These are phyloP conservation scores for Ziziphus jujuba DNA, from an alignment of 306 rosid genomes.

Conservation along the genomic window DNA sequence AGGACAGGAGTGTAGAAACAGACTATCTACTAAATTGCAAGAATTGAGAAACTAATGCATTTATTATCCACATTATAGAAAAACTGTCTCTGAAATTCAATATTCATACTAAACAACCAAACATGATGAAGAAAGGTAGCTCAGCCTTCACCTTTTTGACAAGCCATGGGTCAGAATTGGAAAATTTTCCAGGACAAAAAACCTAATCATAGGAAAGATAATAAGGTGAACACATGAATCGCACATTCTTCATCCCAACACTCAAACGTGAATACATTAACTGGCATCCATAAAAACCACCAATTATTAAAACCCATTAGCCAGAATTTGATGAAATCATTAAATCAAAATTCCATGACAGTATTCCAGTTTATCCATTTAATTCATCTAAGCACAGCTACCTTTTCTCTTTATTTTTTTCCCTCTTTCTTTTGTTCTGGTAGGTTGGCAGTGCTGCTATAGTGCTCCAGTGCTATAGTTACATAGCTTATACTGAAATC, in stretches of 20 bases:
- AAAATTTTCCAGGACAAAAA: too few relatives aligned
- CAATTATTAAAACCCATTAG: background rate
- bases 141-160: background rate
- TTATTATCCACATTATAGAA: too few relatives aligned
- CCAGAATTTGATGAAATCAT: background rate
- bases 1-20: too few relatives aligned
- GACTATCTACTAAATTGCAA: too few relatives aligned
- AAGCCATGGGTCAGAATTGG: background rate
- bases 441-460: background rate
- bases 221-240: background rate
- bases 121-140: background rate
- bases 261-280: conserved; percentile 6
- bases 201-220: background rate
- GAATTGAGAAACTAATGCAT: too few relatives aligned
- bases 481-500: background rate
- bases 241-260: background rate
- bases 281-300: background rate
- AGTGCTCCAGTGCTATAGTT: background rate
- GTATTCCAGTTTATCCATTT: too few relatives aligned
- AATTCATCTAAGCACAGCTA: background rate
- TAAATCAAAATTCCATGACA: background rate
- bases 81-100: too few relatives aligned
- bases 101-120: too few relatives aligned
- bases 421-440: background rate
- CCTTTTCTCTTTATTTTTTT: background rate